Conservation (phyloP, 2,329 filamentous ascomycete genomes). For the Penicillium thymicola region DNA sequence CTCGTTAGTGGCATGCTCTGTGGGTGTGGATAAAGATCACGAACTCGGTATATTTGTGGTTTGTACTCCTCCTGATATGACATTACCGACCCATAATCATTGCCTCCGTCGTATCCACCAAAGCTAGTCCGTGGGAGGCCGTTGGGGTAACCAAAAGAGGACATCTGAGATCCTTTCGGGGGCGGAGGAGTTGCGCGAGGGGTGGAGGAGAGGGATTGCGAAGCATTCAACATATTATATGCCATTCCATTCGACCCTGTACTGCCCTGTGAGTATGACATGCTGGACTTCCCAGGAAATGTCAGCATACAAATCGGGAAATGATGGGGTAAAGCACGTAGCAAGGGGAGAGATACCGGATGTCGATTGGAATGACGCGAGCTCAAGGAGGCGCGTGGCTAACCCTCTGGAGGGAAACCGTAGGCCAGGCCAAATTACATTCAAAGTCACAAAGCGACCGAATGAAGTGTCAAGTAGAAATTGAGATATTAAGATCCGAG, state of each 20-base stretch:
- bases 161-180: constrained; percentile 42
- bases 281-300: constrained; percentile 11
- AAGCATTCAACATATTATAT: constrained; percentile 42
- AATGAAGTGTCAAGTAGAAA: constrained; percentile 3
- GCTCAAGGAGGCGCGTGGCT: constrained; percentile 33
- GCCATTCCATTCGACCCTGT: constrained; percentile 39
- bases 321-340: constrained; percentile 15
- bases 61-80: constrained; percentile 40
- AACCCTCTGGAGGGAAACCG: constrained; percentile 25
- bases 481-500: constrained; percentile 9
- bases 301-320: constrained; percentile 11
- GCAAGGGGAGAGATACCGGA: constrained; percentile 23
- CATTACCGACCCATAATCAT: constrained; percentile 39
- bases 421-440: constrained; percentile 17
- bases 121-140: constrained; percentile 37
- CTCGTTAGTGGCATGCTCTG: constrained; percentile 12
- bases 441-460: constrained; percentile 7
- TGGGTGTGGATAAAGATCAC: constrained; percentile 12
- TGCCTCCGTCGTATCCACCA: constrained; percentile 40
- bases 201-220: constrained; percentile 46
- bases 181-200: constrained; percentile 47
- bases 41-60: constrained; percentile 49
- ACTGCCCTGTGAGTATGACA: constrained; percentile 42
- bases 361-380: constrained; percentile 29
- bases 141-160: constrained; percentile 41